These are phyloP conservation scores for Lolium perenne DNA, from an alignment of 176 grass and related monocot species.

Conservation along the genomic window DNA sequence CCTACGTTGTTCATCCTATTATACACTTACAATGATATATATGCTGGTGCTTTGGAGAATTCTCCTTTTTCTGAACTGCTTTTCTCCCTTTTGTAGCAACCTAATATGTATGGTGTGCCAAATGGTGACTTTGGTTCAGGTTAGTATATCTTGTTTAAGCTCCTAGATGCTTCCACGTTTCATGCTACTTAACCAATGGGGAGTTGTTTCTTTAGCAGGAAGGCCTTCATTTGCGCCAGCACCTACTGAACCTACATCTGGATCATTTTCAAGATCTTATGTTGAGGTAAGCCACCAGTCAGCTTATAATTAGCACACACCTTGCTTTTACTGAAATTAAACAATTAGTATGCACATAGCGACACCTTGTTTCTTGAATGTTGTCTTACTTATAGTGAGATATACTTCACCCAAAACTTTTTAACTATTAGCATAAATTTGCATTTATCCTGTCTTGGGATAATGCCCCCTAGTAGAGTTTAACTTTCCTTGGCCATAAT, in stretches of 20 bases:
- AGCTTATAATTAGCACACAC: background rate
- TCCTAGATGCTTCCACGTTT: no score
- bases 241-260: slow-evolving; percentile 43
- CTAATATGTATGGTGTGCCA: background rate
- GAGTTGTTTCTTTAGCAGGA: slow-evolving; percentile 45
- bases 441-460: background rate
- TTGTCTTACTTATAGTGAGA: background rate
- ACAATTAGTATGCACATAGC: background rate
- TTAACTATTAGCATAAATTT: background rate
- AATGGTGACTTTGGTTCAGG: no score
- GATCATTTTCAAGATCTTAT: slow-evolving; percentile 64
- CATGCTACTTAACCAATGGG: background rate
- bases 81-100: slow-evolving; percentile 45
- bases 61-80: slow-evolving; percentile 32
- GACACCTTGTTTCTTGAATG: slow-evolving; percentile 4
- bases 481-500: background rate
- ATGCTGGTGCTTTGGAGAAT: slow-evolving; percentile 12
- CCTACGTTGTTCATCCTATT: slow-evolving; percentile 5
- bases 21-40: background rate
- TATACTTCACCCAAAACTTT: no score
- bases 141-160: no score
- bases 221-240: slow-evolving; percentile 60
- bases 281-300: slow-evolving; percentile 50
- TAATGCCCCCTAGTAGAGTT: background rate
- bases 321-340: slow-evolving; percentile 20